A percentile compares a stretch with the other conserved stretches of the same genome.
Conservation (phyloP, 352 stramenopile genomes). For the Hyaloperonospora arabidopsidis region DNA sequence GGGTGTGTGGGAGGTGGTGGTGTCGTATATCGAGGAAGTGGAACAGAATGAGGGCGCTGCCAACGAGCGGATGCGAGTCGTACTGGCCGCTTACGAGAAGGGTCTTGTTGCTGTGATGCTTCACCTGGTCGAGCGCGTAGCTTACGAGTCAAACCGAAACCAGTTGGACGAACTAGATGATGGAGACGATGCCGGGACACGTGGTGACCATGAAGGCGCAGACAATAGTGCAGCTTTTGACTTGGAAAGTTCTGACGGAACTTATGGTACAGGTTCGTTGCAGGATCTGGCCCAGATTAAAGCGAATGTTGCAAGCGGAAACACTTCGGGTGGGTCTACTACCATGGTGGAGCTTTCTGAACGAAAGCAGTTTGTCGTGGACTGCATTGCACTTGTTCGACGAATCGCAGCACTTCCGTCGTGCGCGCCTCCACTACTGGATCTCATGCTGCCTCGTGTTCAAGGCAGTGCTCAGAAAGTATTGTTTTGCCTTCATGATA, state of each 20-base stretch:
- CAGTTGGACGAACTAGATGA: slow-evolving; percentile 60
- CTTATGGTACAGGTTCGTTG: slow-evolving; percentile 48
- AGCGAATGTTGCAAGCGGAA: slow-evolving; percentile 35
- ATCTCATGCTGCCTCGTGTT: slow-evolving; percentile 42
- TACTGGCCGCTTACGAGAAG: slow-evolving; percentile 61
- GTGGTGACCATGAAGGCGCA: slow-evolving; percentile 32
- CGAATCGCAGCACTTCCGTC: slow-evolving; percentile 56
- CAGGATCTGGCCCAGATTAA: slow-evolving; percentile 65
- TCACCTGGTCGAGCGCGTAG: slow-evolving; percentile 63
- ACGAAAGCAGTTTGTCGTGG: slow-evolving; percentile 62
- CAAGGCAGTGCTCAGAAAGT: slow-evolving; percentile 34
- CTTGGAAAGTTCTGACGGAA: slow-evolving; percentile 24
- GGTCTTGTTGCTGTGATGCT: slow-evolving; percentile 69
- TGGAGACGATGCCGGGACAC: slow-evolving; percentile 28
- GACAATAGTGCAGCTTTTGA: slow-evolving; percentile 33
- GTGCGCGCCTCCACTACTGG: slow-evolving; percentile 44
- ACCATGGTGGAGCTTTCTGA: slow-evolving; percentile 53
- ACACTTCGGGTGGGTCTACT: slow-evolving; percentile 16
- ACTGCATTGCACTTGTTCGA: slow-evolving; percentile 62
- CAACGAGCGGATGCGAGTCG: slow-evolving; percentile 38
- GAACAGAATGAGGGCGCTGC: slow-evolving; percentile 59
- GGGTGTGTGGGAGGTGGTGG: slow-evolving; percentile 76
- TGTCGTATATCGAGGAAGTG: slow-evolving; percentile 72
- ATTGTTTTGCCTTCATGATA: slow-evolving; percentile 46
- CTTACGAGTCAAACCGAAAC: slow-evolving; percentile 52